Evolutionary conservation across 495 filamentous ascomycete species (phyloP).

Genomic region (Aspergillus conjunctus): DNA sequence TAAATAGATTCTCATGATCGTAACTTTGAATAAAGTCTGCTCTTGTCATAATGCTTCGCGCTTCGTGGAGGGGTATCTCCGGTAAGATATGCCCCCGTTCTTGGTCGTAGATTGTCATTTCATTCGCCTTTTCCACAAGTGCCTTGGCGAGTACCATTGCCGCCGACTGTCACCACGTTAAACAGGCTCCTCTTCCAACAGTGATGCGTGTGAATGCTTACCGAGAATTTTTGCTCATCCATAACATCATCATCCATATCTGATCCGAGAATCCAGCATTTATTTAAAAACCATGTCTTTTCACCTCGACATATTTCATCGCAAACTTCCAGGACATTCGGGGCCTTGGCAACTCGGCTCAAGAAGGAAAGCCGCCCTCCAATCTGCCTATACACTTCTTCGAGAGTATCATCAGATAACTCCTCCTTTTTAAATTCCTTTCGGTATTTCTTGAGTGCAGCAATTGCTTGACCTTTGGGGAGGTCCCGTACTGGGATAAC

Average conservation of each 20-base stretch:
- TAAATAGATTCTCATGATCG: slow-evolving; percentile 93
- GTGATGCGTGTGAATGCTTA: slow-evolving; percentile 40
- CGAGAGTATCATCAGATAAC: slow-evolving; percentile 54
- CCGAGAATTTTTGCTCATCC: slow-evolving; percentile 96
- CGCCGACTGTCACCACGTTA: slow-evolving; percentile 59
- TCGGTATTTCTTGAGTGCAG: slow-evolving; percentile 75
- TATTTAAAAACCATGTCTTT: slow-evolving; percentile 92
- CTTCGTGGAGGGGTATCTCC: slow-evolving; percentile 77
- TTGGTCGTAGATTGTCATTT: slow-evolving; percentile 64
- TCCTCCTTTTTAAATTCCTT: slow-evolving; percentile 66
- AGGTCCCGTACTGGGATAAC: slow-evolving; percentile 81
- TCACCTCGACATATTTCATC: slow-evolving; percentile 76
- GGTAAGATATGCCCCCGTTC: slow-evolving; percentile 77
- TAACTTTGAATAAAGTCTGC: slow-evolving; percentile 92
- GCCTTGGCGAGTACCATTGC: slow-evolving; percentile 93
- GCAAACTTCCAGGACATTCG: slow-evolving; percentile 76
- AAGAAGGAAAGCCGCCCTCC: slow-evolving; percentile 87
- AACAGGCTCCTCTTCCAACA: slow-evolving; percentile 2
- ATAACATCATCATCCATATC: slow-evolving; percentile 99
- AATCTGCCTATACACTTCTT: slow-evolving; percentile 78
- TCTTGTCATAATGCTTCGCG: slow-evolving; percentile 90
- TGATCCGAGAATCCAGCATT: slow-evolving; percentile 87
- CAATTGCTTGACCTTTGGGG: slow-evolving; percentile 71
- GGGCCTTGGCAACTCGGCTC: slow-evolving; percentile 79
- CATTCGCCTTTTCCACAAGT: slow-evolving; percentile 77